These are phyloP conservation scores for Camellia japonica DNA, from an alignment of 148 eudicot species.

Conservation along the genomic window DNA sequence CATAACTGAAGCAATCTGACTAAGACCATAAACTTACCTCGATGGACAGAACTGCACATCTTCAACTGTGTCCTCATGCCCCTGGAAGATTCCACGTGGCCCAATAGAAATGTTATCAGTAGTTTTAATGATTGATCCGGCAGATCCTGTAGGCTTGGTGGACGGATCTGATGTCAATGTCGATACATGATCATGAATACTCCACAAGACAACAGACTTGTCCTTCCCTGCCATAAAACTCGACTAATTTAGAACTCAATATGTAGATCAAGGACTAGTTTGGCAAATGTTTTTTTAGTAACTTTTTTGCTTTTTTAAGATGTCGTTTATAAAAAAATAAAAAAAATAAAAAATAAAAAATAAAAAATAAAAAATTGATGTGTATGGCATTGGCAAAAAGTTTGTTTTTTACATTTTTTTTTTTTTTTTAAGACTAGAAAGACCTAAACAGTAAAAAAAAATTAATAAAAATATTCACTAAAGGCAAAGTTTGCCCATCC, in stretches of 20 bases:
- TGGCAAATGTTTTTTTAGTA: no score
- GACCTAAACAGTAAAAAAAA: no score
- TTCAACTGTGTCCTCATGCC: constrained; percentile 93
- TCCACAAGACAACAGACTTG: constrained; percentile 86
- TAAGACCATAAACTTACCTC: constrained; percentile 47
- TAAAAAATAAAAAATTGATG: no score
- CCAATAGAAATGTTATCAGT: constrained; percentile 69
- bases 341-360: no score
- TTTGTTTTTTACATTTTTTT: no score
- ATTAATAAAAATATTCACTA: no score
- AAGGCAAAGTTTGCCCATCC: no score
- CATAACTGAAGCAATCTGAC: not conserved
- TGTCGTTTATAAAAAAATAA: no score
- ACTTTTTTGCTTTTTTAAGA: no score
- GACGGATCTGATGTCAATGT: constrained; percentile 60
- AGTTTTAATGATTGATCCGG: constrained; percentile 58
- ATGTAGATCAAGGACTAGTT: not conserved
- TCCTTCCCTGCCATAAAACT: constrained; percentile 64
- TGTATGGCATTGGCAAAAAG: no score
- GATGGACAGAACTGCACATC: constrained; percentile 98
- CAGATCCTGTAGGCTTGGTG: constrained; percentile 51
- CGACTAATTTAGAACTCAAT: not conserved
- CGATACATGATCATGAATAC: constrained; percentile 88
- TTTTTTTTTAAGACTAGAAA: no score
- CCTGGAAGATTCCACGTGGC: constrained; percentile 87